Base-by-base conservation (phyloP, 345 rosid genomes). In the Lepidium didymum region DNA sequence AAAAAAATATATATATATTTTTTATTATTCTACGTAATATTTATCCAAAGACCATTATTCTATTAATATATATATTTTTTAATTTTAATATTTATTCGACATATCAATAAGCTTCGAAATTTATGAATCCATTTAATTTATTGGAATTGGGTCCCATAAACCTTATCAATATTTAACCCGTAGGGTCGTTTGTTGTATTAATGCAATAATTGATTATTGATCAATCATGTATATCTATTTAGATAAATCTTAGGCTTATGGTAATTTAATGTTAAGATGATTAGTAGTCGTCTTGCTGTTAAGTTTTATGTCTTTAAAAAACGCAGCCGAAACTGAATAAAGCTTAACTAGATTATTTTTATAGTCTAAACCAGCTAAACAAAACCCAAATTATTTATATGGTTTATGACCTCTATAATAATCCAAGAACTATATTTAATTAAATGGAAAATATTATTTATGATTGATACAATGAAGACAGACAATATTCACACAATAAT, bases 141-240 rank as follows among this genome's bases (percentile, higher is more conserved):
- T 69, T 49, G 47, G 6, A 23, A 25, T 15, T 60, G 42, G 74
- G 60, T 59, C 74, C 58, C 23, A 40, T 50, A 5, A 25, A 59
- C 50, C 50, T 59, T 27, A 56, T 68, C 12, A 7, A 13, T 14
- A 33, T 10, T 16, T 41, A 21, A 59, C 25, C 10, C 29, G 23
- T 43, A 60, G 21, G 37, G 65, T 29, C 27, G 35, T 33, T 33
- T 14, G n/a, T 44, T 16, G 47, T 38, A 8, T 40, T 16, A 38
- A 56, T 19, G 21, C 14, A 6, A 27, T 57, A 57, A 12, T 40
- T 38, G 63, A 38, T 23, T 33, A 33, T n/a, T 54, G 13, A 51
- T 0, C 13, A 4, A 34, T 35, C 31, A 27, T 5, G n/a, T 27
- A 27, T 14, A 25, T 18, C 2, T 16, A 35, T 34, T 16, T 34